Evolutionary conservation across 2,329 filamentous ascomycete genomes (phyloP).

Genomic region (Aspergillus amoenus): DNA sequence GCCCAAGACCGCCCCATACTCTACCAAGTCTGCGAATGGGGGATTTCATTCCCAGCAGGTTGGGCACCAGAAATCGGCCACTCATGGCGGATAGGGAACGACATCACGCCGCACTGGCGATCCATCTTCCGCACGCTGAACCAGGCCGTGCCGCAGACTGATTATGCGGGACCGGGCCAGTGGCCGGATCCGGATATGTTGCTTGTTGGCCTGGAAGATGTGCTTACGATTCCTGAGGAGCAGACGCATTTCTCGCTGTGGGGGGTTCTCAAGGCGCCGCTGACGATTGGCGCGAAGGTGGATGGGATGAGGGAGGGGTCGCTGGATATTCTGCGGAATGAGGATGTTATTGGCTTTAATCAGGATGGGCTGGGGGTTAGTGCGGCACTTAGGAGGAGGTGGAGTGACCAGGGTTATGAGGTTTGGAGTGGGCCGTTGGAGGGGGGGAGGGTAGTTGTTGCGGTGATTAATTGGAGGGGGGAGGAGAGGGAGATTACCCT

Average conservation of each 20-base stretch:
- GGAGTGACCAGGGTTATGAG: conserved; percentile 52
- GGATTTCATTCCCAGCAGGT: conserved; percentile 48
- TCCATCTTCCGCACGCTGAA: conserved; percentile 55
- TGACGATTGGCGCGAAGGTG: conserved; percentile 47
- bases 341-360: conserved; percentile 58
- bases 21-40: conserved; percentile 57
- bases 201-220: conserved; percentile 47
- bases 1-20: conserved; percentile 43
- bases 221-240: conserved; percentile 49
- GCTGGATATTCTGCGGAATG: conserved; percentile 49
- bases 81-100: conserved; percentile 55
- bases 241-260: conserved; percentile 55
- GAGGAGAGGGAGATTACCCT: conserved; percentile 44
- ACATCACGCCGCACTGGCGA: conserved; percentile 54
- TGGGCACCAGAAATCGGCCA: conserved; percentile 52
- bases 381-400: conserved; percentile 50
- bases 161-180: conserved; percentile 46
- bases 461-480: conserved; percentile 53
- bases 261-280: conserved; percentile 53
- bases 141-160: conserved; percentile 50
- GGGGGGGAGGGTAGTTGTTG: conserved; percentile 44
- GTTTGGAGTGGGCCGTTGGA: conserved; percentile 53
- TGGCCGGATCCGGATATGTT: conserved; percentile 57
- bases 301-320: conserved; percentile 41
- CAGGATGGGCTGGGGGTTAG: conserved; percentile 56